These are phyloP conservation scores for Crucibulum parvulum DNA, from an alignment of 1,284 basidiomycete species.

Conservation along the genomic window DNA sequence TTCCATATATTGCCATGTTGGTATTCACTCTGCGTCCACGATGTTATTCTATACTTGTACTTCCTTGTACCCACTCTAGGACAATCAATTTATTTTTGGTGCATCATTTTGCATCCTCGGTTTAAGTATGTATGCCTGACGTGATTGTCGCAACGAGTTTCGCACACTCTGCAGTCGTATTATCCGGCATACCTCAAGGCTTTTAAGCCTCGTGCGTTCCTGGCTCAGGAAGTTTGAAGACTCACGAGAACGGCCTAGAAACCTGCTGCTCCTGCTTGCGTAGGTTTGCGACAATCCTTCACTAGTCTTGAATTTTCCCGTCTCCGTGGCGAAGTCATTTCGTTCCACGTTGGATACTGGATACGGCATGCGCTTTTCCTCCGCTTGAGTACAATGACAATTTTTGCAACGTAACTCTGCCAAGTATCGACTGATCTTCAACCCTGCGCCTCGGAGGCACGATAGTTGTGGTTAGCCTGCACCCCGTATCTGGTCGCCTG, in stretches of 20 bases:
- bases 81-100: background rate
- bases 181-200: background rate
- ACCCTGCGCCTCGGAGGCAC: too few species aligned
- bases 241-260: slow-evolving; percentile 3
- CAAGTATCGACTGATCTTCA: too few species aligned
- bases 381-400: too few species aligned
- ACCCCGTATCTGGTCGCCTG: too few species aligned
- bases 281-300: too few species aligned
- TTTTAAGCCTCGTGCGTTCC: background rate
- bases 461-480: too few species aligned
- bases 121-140: background rate
- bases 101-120: background rate
- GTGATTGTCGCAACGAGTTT: background rate
- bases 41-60: background rate
- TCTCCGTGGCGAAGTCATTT: too few species aligned
- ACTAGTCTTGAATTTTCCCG: too few species aligned
- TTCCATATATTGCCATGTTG: background rate
- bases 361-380: too few species aligned
- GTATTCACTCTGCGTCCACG: background rate
- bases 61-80: background rate
- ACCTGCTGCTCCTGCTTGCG: slow-evolving; percentile 3
- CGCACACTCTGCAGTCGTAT: background rate
- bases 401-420: too few species aligned
- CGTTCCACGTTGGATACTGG: too few species aligned
- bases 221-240: slow-evolving; percentile 1